Evolutionary conservation across 1,284 basidiomycete species (phyloP), one percentile per base, ranked within the genome.

Genomic region (Tausonia pullulans): DNA sequence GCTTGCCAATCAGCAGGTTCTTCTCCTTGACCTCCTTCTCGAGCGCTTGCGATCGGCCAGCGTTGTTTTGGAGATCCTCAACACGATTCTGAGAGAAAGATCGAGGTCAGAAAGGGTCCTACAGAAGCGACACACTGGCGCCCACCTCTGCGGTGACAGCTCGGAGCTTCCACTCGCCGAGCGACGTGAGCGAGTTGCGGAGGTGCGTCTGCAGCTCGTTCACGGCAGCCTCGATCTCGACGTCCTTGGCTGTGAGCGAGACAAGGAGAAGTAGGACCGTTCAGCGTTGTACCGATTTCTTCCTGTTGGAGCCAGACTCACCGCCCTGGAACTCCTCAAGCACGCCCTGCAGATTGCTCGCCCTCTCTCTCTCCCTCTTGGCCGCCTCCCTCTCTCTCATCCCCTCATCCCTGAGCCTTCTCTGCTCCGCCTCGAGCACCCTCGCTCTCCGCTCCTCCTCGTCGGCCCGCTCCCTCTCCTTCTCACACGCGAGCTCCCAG

Each of bases 11-110:
- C 5, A 95, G 80, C 27, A 92, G 78, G 67, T 87, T 88, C 81
- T 98, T 98, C 76, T 98, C 95, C 76, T 92, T 95, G 58, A 96
- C 81, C 70, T 98, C 91, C 71, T 87, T 87, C 74, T 93, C 88
- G 3, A 98, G 79, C 48, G 84, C 82, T 49, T 82, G 80, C 1
- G 85, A 84, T 56, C 83, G 81, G 3, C 83, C 81, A 1, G 83
- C 83, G 71, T 85, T 86, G 3, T 82, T 81, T 53, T 84, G 81
- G 8, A 83, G 81, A 65, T 90, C 87, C 66, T 88, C 85, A n/a
- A 95, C 76, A 73, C 84, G 68, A 56, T 72, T 49, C 70, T 66
- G 59, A 10, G 58, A 45, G 50, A 60, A 39, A 9, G 27, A 55
- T 51, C 40, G 46, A 62, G 9, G 63, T 41, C 54, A 56, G 48